Conservation (phyloP, 768 basidiomycete species). For the Astraeus odoratus region DNA sequence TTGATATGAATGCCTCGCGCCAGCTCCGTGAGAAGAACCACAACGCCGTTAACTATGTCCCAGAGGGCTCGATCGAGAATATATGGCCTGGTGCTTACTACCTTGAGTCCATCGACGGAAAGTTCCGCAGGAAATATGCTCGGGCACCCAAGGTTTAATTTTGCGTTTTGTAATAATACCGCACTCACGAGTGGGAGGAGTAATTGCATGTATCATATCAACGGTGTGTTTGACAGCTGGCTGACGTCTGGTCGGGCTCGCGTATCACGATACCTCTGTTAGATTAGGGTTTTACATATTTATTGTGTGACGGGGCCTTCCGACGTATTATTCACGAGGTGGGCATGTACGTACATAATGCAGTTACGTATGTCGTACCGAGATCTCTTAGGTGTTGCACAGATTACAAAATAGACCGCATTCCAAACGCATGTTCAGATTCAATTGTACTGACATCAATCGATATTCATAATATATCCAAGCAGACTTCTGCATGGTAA, state of each 20-base stretch:
- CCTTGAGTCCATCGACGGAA: conserved; percentile 82
- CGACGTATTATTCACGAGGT: too few species aligned
- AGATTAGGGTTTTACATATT: conserved; percentile 9
- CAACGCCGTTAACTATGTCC: conserved; percentile 79
- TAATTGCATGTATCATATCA: neutral
- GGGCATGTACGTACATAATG: too few species aligned
- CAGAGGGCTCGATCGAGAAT: conserved; percentile 82
- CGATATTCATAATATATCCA: too few species aligned
- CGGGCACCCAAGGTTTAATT: conserved; percentile 30
- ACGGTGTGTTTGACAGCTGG: neutral
- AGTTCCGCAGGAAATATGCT: conserved; percentile 87
- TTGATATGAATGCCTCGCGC: neutral
- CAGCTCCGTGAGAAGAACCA: conserved; percentile 97
- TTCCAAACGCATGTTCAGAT: too few species aligned
- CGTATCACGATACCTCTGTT: conserved; percentile 6
- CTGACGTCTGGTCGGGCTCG: conserved; percentile 9
- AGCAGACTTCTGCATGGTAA: too few species aligned
- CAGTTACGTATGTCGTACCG: too few species aligned
- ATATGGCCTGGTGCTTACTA: conserved; percentile 94
- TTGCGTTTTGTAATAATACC: neutral
- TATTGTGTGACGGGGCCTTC: conserved; percentile 3
- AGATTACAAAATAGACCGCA: too few species aligned
- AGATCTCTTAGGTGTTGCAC: too few species aligned
- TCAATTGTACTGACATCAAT: too few species aligned
- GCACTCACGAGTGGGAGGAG: neutral